These are phyloP conservation scores for Rhododendron ovatum DNA, from an alignment of 148 eudicot genomes.

Conservation along the genomic window DNA sequence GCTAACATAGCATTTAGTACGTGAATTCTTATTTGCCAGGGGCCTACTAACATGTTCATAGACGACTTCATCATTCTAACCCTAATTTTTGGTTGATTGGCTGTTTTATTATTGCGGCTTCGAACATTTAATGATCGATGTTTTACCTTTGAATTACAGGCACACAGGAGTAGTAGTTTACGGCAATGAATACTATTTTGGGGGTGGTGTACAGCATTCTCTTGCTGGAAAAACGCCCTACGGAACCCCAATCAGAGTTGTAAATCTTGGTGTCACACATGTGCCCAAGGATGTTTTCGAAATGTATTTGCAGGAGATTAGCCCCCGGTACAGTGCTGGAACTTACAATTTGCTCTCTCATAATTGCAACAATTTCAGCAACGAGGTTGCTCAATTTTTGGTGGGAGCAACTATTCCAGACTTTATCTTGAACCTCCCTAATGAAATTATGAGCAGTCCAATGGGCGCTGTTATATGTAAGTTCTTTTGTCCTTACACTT, in stretches of 20 bases:
- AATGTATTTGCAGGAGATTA: slow-evolving; percentile 77
- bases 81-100: not conserved
- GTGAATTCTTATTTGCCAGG: not conserved
- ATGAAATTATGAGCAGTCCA: slow-evolving; percentile 87
- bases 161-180: slow-evolving; percentile 95
- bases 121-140: not conserved
- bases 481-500: slow-evolving; percentile 21
- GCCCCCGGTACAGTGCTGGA: slow-evolving; percentile 86
- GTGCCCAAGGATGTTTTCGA: slow-evolving; percentile 90
- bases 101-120: not conserved
- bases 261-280: slow-evolving; percentile 85
- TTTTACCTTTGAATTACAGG: slow-evolving; percentile 31
- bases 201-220: slow-evolving; percentile 82
- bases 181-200: slow-evolving; percentile 87
- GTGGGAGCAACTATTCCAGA: slow-evolving; percentile 77
- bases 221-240: slow-evolving; percentile 71
- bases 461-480: slow-evolving; percentile 83
- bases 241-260: slow-evolving; percentile 72
- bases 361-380: slow-evolving; percentile 96
- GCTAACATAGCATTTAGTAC: not conserved
- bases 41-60: not conserved
- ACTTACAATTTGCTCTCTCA: slow-evolving; percentile 84
- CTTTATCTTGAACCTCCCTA: slow-evolving; percentile 83
- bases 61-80: not conserved
- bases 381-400: slow-evolving; percentile 93